Conservation (phyloP, 2,329 filamentous ascomycete species). For the Fusarium clavum region DNA sequence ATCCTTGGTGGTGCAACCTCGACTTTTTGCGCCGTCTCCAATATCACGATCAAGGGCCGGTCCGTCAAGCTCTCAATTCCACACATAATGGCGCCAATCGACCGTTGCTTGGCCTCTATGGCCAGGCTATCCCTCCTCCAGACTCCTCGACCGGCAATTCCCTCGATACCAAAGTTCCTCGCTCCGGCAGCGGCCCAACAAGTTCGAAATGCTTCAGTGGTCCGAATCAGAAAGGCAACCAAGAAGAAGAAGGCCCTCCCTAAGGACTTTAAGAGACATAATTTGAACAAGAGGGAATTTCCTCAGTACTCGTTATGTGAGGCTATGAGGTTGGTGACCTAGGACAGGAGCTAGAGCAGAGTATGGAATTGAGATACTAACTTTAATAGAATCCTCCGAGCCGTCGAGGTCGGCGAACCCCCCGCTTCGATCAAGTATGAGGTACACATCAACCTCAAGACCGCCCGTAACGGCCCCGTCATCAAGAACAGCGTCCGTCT, state of each 20-base stretch:
- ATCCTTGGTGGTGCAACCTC: conserved; percentile 28
- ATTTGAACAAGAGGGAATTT: conserved; percentile 71
- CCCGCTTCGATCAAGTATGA: conserved; percentile 87
- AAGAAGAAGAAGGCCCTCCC: conserved; percentile 69
- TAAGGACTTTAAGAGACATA: conserved; percentile 75
- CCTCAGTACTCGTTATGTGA: conserved; percentile 84
- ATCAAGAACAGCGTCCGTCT: conserved; percentile 89
- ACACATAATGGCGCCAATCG: conserved; percentile 62
- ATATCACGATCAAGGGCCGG: conserved; percentile 33
- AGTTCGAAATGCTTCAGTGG: conserved; percentile 55
- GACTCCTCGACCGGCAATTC: conserved; percentile 55
- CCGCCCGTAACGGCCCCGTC: conserved; percentile 85
- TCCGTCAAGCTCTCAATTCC: conserved; percentile 45
- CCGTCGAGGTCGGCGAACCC: conserved; percentile 87
- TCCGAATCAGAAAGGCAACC: conserved; percentile 63
- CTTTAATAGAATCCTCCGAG: conserved; percentile 80
- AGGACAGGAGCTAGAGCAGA: not conserved
- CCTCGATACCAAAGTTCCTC: conserved; percentile 62
- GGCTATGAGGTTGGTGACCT: conserved; percentile 80
- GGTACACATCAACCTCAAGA: conserved; percentile 82
- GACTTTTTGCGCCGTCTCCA: conserved; percentile 43
- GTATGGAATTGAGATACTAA: not conserved
- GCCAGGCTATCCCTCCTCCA: conserved; percentile 61
- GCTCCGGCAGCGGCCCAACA: conserved; percentile 59
- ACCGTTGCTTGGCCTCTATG: conserved; percentile 66